Percentiles rank a stretch among this genome's conserved stretches.
These are phyloP conservation scores for Cutaneotrichosporon sp. DNA, from an alignment of 1,284 basidiomycete genomes.

Conservation along the genomic window DNA sequence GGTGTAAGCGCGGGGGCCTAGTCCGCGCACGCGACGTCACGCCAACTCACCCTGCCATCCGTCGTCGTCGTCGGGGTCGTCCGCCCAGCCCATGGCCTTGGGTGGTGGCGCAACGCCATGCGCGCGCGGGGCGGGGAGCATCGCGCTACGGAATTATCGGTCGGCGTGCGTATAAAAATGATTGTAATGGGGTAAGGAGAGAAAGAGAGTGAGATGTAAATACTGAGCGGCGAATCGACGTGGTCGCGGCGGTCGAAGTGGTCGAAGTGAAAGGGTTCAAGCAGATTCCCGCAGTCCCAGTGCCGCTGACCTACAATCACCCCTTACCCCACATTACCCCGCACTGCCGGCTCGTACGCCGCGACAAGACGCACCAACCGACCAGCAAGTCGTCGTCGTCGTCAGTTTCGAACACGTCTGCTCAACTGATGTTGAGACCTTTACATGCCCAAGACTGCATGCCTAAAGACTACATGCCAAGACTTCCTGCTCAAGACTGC, in stretches of 20 bases:
- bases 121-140: slow-evolving; percentile 27
- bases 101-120: slow-evolving; percentile 7
- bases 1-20: neutral
- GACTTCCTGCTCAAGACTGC: neutral
- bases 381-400: too few species aligned
- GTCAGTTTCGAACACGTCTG: too few species aligned
- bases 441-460: too few species aligned
- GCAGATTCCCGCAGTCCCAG: too few species aligned
- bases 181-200: neutral
- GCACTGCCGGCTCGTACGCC: too few species aligned
- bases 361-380: too few species aligned
- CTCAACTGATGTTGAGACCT: too few species aligned
- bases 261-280: too few species aligned
- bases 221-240: slow-evolving; percentile 5
- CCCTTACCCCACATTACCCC: neutral
- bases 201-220: neutral
- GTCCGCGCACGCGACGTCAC: neutral
- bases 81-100: slow-evolving; percentile 30
- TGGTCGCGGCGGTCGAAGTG: too few species aligned
- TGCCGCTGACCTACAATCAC: neutral
- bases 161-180: neutral
- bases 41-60: slow-evolving; percentile 47
- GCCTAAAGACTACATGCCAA: too few species aligned
- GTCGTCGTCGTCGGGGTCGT: slow-evolving; percentile 44
- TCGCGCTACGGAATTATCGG: slow-evolving; percentile 7